A percentile compares a stretch with the other conserved stretches of the same genome.
phyloP scores from a whole-genome alignment of 1,139 yeast species.

The Pichia sp. region DNA sequence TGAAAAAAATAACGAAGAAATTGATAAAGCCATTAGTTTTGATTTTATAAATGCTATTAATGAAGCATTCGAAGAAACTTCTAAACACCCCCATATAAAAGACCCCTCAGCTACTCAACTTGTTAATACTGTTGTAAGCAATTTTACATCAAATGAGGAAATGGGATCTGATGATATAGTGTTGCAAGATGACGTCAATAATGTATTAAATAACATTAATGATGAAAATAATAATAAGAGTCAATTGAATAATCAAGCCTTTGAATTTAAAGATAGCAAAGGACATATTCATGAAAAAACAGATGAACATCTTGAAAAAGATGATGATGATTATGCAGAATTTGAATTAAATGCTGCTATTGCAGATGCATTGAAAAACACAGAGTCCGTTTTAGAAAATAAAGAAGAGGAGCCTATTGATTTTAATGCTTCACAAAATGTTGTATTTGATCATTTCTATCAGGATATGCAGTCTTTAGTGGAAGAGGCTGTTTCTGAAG shows the following conservation, averaged over 20 bases:
- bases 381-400: constrained; percentile 5
- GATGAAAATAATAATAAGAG: no score
- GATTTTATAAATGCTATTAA: constrained; percentile 13
- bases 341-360: constrained; percentile 19
- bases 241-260: no score
- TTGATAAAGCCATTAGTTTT: constrained; percentile 16
- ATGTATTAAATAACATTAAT: not conserved
- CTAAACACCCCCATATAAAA: no score
- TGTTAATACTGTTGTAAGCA: no score
- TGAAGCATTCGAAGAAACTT: constrained; percentile 10
- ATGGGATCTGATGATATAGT: not conserved
- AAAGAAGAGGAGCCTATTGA: not conserved
- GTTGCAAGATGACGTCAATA: not conserved
- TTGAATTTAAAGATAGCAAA: not conserved
- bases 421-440: not conserved
- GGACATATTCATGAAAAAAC: not conserved
- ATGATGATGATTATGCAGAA: constrained; percentile 10
- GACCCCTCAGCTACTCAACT: not conserved
- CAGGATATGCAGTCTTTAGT: constrained; percentile 12
- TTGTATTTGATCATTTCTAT: constrained; percentile 8
- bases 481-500: not conserved
- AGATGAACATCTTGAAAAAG: not conserved
- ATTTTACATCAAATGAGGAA: no score
- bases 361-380: constrained; percentile 16
- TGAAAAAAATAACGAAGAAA: not conserved